phyloP scores from a whole-genome alignment of 192 early-diverging fungal species.

The Entophlyctis luteolus region DNA sequence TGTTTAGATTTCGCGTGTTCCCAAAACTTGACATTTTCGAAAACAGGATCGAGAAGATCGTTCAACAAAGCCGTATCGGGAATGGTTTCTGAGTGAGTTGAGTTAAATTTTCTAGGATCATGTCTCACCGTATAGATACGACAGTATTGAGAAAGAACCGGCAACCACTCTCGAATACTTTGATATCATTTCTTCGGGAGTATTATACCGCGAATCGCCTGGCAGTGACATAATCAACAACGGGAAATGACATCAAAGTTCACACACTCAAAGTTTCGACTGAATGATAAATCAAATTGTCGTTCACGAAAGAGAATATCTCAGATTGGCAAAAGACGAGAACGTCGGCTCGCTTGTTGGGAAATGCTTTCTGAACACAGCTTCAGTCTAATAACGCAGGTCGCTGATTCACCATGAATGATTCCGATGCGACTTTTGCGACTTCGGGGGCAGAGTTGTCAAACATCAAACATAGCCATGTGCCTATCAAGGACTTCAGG shows the following conservation, averaged over 20 bases:
- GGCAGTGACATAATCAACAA: not conserved
- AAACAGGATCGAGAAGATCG: constrained; percentile 7
- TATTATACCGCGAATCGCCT: constrained; percentile 70
- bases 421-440: constrained; percentile 51
- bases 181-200: constrained; percentile 69
- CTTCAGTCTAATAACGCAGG: too few relatives aligned
- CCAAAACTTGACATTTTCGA: constrained; percentile 60
- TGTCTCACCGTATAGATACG: constrained; percentile 43
- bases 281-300: constrained; percentile 71
- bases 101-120: not conserved
- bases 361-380: constrained; percentile 67
- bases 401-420: constrained; percentile 75
- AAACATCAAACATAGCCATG: constrained; percentile 80
- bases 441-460: constrained; percentile 76
- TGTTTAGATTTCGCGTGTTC: constrained; percentile 38
- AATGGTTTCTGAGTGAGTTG: constrained; percentile 10
- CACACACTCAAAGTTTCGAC: constrained; percentile 72
- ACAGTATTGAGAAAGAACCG: constrained; percentile 55
- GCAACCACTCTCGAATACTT: constrained; percentile 68
- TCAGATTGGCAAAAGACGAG: constrained; percentile 74
- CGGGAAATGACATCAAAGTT: not conserved
- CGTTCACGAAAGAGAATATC: constrained; percentile 64
- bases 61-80: not conserved
- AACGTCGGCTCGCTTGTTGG: constrained; percentile 71
- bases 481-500: constrained; percentile 75